Evolutionary conservation across 148 eudicot genomes (phyloP).

Genomic region (Simmondsia chinensis): DNA sequence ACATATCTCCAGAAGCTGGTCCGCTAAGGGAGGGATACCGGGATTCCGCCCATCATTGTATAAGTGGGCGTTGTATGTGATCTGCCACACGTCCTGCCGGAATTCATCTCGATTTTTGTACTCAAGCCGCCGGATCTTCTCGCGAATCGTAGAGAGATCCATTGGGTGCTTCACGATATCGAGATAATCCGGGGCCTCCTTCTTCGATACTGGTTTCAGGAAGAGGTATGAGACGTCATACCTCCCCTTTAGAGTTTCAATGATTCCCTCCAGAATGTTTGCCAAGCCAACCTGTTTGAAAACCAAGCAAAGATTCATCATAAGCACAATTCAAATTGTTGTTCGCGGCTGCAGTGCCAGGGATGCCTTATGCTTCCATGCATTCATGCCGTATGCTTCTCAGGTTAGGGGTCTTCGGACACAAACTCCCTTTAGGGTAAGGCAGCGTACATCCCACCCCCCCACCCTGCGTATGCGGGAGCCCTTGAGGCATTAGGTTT

Average conservation of each 20-base stretch:
- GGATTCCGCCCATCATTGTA: constrained; percentile 85
- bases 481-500: too few relatives aligned
- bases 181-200: constrained; percentile 90
- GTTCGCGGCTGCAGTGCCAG: too few relatives aligned
- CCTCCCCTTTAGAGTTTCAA: constrained; percentile 59
- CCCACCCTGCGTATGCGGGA: too few relatives aligned
- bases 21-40: constrained; percentile 92
- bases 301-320: background rate
- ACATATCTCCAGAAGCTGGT: constrained; percentile 72
- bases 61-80: constrained; percentile 57
- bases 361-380: too few relatives aligned
- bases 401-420: too few relatives aligned
- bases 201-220: constrained; percentile 73
- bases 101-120: constrained; percentile 66
- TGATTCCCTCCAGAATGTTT: constrained; percentile 67
- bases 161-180: constrained; percentile 51
- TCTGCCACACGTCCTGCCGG: constrained; percentile 88
- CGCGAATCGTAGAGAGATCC: constrained; percentile 86
- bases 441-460: too few relatives aligned
- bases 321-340: too few relatives aligned
- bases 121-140: constrained; percentile 62
- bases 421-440: too few relatives aligned
- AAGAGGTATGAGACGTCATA: constrained; percentile 60
- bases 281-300: constrained; percentile 70
- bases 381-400: too few relatives aligned